Evolutionary conservation across 2,329 filamentous ascomycete species (phyloP).

Genomic region (Verruconis gallopava): DNA sequence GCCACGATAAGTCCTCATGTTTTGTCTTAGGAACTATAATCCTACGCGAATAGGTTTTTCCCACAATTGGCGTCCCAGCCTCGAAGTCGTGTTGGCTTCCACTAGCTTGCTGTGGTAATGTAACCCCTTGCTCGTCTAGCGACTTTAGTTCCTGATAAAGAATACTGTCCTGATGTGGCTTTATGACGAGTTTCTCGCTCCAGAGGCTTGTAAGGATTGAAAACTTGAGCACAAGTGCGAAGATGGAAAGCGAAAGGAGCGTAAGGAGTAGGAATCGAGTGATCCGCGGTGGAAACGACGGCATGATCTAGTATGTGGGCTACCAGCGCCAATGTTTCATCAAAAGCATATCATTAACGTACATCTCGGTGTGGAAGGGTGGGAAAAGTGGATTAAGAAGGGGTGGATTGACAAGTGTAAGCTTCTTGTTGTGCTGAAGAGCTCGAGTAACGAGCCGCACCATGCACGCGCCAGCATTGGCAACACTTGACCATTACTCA

Average conservation of each 20-base stretch:
- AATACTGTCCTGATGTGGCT: neutral
- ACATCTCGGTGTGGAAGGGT: no score
- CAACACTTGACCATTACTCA: no score
- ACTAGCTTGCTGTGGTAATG: neutral
- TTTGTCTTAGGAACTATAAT: slow-evolving; percentile 42
- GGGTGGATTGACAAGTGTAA: no score
- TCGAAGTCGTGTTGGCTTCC: neutral
- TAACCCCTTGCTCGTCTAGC: slow-evolving; percentile 13
- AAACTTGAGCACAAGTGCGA: neutral
- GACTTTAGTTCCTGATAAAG: slow-evolving; percentile 9
- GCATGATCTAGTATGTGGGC: no score
- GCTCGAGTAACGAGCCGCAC: no score
- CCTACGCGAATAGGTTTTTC: slow-evolving; percentile 39
- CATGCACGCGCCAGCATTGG: no score
- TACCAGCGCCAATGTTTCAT: no score
- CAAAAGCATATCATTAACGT: no score
- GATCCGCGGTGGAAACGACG: neutral
- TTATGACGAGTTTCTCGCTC: slow-evolving; percentile 1
- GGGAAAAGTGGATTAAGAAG: no score
- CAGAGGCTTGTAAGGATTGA: neutral
- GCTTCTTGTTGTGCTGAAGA: no score
- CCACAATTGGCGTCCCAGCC: slow-evolving; percentile 15
- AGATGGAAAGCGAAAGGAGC: neutral
- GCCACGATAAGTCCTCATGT: slow-evolving; percentile 41
- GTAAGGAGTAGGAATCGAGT: slow-evolving; percentile 5